phyloP scores from a whole-genome alignment of 176 grass and related monocot genomes.

The Triticum urartu region DNA sequence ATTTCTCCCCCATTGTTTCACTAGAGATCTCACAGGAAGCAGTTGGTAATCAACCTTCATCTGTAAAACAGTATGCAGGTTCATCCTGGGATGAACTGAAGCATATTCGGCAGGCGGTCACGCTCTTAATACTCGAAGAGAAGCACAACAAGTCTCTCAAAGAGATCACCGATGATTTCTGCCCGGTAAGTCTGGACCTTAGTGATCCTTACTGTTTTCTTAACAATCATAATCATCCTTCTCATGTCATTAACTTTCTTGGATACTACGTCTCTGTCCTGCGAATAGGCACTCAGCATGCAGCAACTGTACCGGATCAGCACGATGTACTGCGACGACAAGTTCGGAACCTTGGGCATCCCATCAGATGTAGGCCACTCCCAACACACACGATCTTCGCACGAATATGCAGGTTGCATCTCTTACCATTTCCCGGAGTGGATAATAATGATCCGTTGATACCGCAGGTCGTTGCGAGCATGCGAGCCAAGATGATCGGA shows the following conservation, averaged over 20 bases:
- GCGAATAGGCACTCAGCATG: conserved; percentile 47
- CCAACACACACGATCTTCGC: neutral
- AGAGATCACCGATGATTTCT: conserved; percentile 35
- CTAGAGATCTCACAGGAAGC: neutral
- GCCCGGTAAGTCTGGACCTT: conserved; percentile 17
- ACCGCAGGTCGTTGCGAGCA: conserved; percentile 45
- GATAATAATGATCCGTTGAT: neutral
- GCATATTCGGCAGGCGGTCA: conserved; percentile 64
- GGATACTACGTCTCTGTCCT: neutral
- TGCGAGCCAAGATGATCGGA: conserved; percentile 47
- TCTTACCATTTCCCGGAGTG: neutral
- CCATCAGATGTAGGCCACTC: conserved; percentile 45
- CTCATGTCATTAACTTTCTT: neutral
- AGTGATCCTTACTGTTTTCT: neutral
- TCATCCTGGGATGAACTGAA: conserved; percentile 69
- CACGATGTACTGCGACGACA: conserved; percentile 74
- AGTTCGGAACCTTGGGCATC: conserved; percentile 54
- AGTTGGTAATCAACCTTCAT: conserved; percentile 16
- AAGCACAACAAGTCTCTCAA: conserved; percentile 42
- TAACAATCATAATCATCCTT: neutral
- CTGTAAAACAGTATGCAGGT: conserved; percentile 57
- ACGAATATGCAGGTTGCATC: neutral
- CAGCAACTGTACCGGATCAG: conserved; percentile 68
- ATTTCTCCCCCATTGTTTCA: neutral
- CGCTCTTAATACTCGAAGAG: conserved; percentile 54